Percentiles rank a stretch among this genome's conserved stretches.
Evolutionary conservation across 1,284 basidiomycete species (phyloP).

Genomic region (Boletus semigastroideus): DNA sequence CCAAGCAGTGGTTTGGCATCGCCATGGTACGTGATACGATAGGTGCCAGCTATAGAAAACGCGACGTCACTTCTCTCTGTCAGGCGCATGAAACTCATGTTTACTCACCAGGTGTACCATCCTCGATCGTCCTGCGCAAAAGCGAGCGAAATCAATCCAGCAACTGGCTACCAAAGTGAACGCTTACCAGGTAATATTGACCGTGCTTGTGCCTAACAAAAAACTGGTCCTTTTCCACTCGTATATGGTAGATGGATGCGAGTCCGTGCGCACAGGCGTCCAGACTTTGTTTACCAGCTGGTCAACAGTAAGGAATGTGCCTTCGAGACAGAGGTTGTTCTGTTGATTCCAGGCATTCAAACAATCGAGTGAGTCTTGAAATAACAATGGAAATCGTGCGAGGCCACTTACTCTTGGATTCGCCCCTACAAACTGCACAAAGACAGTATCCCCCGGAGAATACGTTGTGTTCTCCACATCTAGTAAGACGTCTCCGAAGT

Average conservation of each 20-base stretch:
- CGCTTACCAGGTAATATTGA: conserved; percentile 62
- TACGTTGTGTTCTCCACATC: conserved; percentile 58
- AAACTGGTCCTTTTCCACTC: conserved; percentile 62
- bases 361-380: background rate
- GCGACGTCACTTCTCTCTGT: background rate
- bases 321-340: conserved; percentile 78
- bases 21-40: conserved; percentile 72
- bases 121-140: conserved; percentile 59
- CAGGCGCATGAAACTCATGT: background rate
- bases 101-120: conserved; percentile 41
- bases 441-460: conserved; percentile 56
- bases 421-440: conserved; percentile 70
- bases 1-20: conserved; percentile 70
- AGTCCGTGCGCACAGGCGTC: conserved; percentile 67
- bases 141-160: too few relatives aligned
- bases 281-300: conserved; percentile 51
- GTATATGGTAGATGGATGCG: conserved; percentile 76
- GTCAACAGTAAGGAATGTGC: conserved; percentile 65
- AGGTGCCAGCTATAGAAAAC: conserved; percentile 52
- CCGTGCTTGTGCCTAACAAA: conserved; percentile 61
- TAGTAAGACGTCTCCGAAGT: conserved; percentile 65
- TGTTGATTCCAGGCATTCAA: conserved; percentile 26
- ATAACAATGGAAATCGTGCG: background rate
- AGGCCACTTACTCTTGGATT: conserved; percentile 64
- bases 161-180: background rate